Evolutionary conservation across 2,329 filamentous ascomycete genomes (phyloP).

Genomic region (Cytospora mali): DNA sequence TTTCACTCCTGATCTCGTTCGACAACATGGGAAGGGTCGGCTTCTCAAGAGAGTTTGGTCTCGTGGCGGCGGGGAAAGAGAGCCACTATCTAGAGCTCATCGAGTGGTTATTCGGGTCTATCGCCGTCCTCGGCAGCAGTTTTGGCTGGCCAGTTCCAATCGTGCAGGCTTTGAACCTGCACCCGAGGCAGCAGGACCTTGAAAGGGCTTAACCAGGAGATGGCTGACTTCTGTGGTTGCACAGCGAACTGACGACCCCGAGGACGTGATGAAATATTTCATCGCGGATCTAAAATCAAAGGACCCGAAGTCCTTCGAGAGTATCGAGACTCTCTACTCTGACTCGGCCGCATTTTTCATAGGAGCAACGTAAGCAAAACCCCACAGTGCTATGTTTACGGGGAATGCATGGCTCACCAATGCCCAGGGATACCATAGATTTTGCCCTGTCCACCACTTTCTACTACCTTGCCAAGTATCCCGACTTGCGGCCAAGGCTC

Average conservation of each 20-base stretch:
- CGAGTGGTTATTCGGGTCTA: conserved; percentile 30
- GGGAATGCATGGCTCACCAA: background rate
- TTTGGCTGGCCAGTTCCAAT: conserved; percentile 26
- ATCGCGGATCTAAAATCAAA: conserved; percentile 24
- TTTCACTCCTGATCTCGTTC: conserved; percentile 34
- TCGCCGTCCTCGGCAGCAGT: conserved; percentile 30
- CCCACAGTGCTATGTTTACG: background rate
- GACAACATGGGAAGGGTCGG: conserved; percentile 37
- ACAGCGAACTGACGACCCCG: background rate
- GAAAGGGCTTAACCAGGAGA: background rate
- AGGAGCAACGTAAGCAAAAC: background rate
- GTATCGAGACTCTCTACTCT: background rate
- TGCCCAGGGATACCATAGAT: background rate
- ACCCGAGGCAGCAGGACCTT: background rate
- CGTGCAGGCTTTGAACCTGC: background rate
- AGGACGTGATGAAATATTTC: conserved; percentile 28
- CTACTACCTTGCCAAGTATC: conserved; percentile 10
- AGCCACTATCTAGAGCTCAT: conserved; percentile 32
- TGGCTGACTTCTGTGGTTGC: background rate
- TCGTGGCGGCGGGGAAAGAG: conserved; percentile 32
- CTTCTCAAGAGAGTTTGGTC: conserved; percentile 33
- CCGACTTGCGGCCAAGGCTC: background rate
- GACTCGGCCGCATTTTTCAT: background rate
- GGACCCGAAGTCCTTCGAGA: conserved; percentile 23
- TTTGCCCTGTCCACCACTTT: background rate